Evolutionary conservation across 2,329 filamentous ascomycete species (phyloP).

Genomic region (Diaporthe ilicicola): DNA sequence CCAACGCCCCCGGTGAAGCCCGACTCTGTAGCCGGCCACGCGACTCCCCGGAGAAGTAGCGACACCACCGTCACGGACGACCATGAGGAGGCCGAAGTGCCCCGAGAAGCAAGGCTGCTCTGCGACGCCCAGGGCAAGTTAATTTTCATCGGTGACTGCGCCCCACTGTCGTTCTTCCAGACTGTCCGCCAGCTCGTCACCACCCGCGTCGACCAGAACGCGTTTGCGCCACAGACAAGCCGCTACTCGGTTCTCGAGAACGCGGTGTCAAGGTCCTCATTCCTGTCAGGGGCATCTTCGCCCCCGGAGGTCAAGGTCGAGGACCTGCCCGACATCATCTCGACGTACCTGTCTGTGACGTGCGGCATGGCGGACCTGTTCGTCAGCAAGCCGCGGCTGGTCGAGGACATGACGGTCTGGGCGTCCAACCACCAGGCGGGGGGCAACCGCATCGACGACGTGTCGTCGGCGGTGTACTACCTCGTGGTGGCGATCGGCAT

Average conservation of each 20-base stretch:
- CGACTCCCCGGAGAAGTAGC: slow-evolving; percentile 35
- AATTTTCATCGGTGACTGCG: slow-evolving; percentile 65
- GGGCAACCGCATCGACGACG: slow-evolving; percentile 46
- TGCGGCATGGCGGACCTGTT: slow-evolving; percentile 60
- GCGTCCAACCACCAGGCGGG: slow-evolving; percentile 43
- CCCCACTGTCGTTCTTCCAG: slow-evolving; percentile 64
- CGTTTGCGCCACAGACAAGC: slow-evolving; percentile 60
- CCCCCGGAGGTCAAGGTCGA: slow-evolving; percentile 41
- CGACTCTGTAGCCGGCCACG: background rate
- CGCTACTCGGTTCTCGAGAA: slow-evolving; percentile 61
- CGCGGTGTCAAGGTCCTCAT: slow-evolving; percentile 45
- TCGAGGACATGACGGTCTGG: slow-evolving; percentile 54
- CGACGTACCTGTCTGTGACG: slow-evolving; percentile 50
- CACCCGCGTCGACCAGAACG: slow-evolving; percentile 55
- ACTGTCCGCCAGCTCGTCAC: slow-evolving; percentile 62
- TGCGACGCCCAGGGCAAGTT: slow-evolving; percentile 62
- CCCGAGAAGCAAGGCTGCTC: slow-evolving; percentile 59
- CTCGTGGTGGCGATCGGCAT: slow-evolving; percentile 60
- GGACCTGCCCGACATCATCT: slow-evolving; percentile 43
- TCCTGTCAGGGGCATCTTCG: slow-evolving; percentile 44
- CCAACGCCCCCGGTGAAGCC: background rate
- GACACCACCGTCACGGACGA: slow-evolving; percentile 42
- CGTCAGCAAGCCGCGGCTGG: slow-evolving; percentile 47
- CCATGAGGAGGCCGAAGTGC: slow-evolving; percentile 62
- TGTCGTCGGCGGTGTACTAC: slow-evolving; percentile 54